Evolutionary conservation across 2,329 filamentous ascomycete genomes (phyloP).

Genomic region (Verticillium dahliae): DNA sequence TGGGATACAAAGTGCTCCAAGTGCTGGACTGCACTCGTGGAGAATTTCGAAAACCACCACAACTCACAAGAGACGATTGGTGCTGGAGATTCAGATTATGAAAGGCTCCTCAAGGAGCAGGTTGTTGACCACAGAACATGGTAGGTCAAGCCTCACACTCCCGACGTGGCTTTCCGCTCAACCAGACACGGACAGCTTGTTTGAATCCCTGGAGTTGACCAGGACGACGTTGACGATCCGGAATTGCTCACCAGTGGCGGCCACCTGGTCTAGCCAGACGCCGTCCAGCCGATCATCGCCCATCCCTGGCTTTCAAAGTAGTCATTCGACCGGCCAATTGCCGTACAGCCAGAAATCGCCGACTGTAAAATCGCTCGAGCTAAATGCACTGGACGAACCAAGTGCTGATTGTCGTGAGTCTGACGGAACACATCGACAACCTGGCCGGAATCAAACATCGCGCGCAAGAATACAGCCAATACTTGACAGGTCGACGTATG

Average conservation of each 20-base stretch:
- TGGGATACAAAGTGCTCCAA: background rate
- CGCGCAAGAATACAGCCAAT: background rate
- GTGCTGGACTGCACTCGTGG: background rate
- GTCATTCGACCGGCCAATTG: background rate
- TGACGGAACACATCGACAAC: background rate
- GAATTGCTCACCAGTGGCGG: background rate
- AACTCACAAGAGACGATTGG: no score
- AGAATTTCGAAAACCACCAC: background rate
- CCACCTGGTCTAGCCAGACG: background rate
- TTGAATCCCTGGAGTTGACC: background rate
- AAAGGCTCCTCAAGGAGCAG: background rate
- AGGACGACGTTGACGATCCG: background rate
- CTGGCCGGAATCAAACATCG: background rate
- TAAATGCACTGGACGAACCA: background rate
- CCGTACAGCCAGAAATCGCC: background rate
- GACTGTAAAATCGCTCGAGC: background rate
- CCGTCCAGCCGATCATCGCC: background rate
- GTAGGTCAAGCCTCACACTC: background rate
- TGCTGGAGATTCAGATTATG: no score
- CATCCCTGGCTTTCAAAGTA: background rate
- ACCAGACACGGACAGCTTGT: background rate
- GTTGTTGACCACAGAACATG: background rate
- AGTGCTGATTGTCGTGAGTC: background rate
- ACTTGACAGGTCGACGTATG: background rate
- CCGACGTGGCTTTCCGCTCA: background rate